Conservation (phyloP, 441 rosid genomes). For the Breynia disticha region DNA sequence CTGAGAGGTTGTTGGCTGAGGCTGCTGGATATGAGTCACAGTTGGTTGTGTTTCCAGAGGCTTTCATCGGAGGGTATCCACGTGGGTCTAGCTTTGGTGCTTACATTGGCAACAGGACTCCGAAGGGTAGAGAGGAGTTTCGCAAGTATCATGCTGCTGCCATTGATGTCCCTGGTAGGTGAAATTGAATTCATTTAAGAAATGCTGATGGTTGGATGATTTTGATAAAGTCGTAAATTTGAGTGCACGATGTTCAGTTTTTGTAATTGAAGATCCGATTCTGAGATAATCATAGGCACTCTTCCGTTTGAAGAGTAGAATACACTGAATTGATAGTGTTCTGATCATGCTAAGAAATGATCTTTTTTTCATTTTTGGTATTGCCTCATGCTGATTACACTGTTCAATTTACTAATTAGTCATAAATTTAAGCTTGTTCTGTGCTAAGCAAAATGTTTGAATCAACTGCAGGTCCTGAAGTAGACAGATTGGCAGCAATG, state of each 20-base stretch:
- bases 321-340: no score
- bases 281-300: no score
- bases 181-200: neutral
- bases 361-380: no score
- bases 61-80: slow-evolving; percentile 85
- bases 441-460: neutral
- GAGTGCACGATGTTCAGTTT: no score
- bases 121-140: slow-evolving; percentile 79
- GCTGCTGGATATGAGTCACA: slow-evolving; percentile 72
- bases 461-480: slow-evolving; percentile 55
- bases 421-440: neutral
- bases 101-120: slow-evolving; percentile 52
- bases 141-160: slow-evolving; percentile 82
- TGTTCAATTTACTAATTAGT: neutral
- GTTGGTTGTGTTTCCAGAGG: slow-evolving; percentile 90
- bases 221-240: no score
- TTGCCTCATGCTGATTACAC: slow-evolving; percentile 24
- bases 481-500: slow-evolving; percentile 73
- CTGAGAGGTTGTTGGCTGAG: slow-evolving; percentile 76
- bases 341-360: no score
- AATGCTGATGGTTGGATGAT: no score
- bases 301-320: no score
- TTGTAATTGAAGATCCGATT: no score
- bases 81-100: slow-evolving; percentile 78
- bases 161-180: slow-evolving; percentile 72